Conservation (phyloP, 2,329 filamentous ascomycete genomes). For the Colletotrichum sidae region DNA sequence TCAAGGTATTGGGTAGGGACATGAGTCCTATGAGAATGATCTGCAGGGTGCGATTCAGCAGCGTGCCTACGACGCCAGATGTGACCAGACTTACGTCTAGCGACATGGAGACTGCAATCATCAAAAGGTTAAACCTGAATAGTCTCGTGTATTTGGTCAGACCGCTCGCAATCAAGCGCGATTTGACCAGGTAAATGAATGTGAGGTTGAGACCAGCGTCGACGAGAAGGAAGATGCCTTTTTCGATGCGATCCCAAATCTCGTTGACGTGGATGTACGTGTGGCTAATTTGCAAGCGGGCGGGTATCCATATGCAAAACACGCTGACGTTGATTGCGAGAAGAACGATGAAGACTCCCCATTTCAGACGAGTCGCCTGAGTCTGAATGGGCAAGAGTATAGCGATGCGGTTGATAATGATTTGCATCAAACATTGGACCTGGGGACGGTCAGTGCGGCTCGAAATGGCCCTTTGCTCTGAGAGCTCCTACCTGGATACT, state of each 20-base stretch:
- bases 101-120: slow-evolving; percentile 43
- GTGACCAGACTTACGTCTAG: slow-evolving; percentile 41
- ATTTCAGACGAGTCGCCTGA: slow-evolving; percentile 54
- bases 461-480: background rate
- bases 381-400: slow-evolving; percentile 55
- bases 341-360: slow-evolving; percentile 54
- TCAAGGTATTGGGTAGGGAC: slow-evolving; percentile 42
- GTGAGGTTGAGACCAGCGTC: slow-evolving; percentile 60
- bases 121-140: slow-evolving; percentile 46
- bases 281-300: slow-evolving; percentile 53
- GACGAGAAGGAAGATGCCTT: slow-evolving; percentile 58
- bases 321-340: slow-evolving; percentile 60
- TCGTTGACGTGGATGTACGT: slow-evolving; percentile 56
- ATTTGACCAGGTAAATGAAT: slow-evolving; percentile 57
- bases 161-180: slow-evolving; percentile 58
- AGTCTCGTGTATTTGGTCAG: slow-evolving; percentile 60
- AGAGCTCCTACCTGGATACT: slow-evolving; percentile 13
- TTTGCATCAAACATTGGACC: slow-evolving; percentile 58
- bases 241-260: slow-evolving; percentile 62
- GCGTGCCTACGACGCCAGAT: fast-evolving
- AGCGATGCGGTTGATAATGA: slow-evolving; percentile 63
- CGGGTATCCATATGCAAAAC: slow-evolving; percentile 63
- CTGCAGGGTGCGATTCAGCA: background rate
- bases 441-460: slow-evolving; percentile 40
- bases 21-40: slow-evolving; percentile 41